These are phyloP conservation scores for Panus rudis DNA, from an alignment of 768 basidiomycete genomes.

Conservation along the genomic window DNA sequence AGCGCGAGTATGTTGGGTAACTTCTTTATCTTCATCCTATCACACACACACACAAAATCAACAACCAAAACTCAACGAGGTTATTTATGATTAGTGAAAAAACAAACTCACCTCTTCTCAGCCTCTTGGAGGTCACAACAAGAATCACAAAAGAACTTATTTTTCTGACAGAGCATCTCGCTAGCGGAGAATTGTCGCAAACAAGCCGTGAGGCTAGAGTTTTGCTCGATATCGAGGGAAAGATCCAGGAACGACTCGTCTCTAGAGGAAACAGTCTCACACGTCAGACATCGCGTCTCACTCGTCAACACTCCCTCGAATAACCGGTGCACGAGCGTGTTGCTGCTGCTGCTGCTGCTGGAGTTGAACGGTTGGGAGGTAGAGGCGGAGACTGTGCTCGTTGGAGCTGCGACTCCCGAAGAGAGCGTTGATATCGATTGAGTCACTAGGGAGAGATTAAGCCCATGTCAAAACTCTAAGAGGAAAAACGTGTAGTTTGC, in stretches of 20 bases:
- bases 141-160: conserved; percentile 97
- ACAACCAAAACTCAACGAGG: not conserved
- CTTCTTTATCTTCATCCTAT: conserved; percentile 97
- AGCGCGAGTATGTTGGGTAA: conserved; percentile 92
- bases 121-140: conserved; percentile 98
- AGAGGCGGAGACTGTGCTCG: conserved; percentile 41
- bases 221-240: conserved; percentile 99
- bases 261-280: conserved; percentile 88
- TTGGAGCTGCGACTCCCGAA: conserved; percentile 34
- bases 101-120: conserved; percentile 74
- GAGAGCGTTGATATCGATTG: conserved; percentile 52
- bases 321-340: conserved; percentile 83
- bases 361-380: conserved; percentile 29
- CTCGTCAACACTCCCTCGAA: conserved; percentile 94
- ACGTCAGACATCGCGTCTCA: conserved; percentile 95
- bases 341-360: too few species aligned
- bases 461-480: conserved; percentile 4
- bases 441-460: conserved; percentile 38
- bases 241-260: conserved; percentile 97
- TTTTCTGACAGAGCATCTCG: conserved; percentile 96
- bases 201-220: conserved; percentile 93
- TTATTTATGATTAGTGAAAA: not conserved
- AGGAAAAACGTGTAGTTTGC: conserved; percentile 1
- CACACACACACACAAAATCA: not conserved
- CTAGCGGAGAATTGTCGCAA: conserved; percentile 94